Conservation (phyloP, 1,284 basidiomycete species). For the Apiotrichum montevideense region DNA sequence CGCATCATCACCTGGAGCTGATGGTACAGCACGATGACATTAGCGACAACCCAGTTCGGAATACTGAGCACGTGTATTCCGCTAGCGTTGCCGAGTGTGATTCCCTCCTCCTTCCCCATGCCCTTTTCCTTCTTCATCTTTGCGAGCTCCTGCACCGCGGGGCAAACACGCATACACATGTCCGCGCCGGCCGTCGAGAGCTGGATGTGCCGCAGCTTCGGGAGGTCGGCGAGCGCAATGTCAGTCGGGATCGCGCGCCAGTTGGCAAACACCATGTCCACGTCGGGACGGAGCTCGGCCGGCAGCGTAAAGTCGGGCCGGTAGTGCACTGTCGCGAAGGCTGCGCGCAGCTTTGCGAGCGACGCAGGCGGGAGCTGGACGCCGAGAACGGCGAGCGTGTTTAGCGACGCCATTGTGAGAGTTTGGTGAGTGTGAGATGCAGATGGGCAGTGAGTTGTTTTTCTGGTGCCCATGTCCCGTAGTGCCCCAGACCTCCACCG, state of each 20-base stretch:
- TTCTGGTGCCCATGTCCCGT: no score
- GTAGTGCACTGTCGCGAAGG: slow-evolving; percentile 35
- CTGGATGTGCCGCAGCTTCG: slow-evolving; percentile 34
- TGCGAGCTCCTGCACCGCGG: slow-evolving; percentile 14
- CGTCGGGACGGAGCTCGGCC: neutral
- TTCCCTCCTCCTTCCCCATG: neutral
- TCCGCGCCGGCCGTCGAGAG: slow-evolving; percentile 35
- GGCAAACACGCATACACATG: slow-evolving; percentile 13
- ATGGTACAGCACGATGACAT: slow-evolving; percentile 31
- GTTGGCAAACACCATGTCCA: slow-evolving; percentile 12
- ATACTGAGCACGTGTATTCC: slow-evolving; percentile 43
- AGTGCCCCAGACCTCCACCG: no score
- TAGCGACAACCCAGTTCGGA: slow-evolving; percentile 38
- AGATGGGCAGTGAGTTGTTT: no score
- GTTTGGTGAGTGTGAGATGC: no score
- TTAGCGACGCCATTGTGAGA: neutral
- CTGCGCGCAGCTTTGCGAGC: slow-evolving; percentile 22
- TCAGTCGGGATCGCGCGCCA: slow-evolving; percentile 7
- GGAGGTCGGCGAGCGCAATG: slow-evolving; percentile 18
- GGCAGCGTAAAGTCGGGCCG: slow-evolving; percentile 13
- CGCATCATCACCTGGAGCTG: slow-evolving; percentile 33
- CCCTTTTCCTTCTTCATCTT: neutral
- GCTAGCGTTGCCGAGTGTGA: slow-evolving; percentile 34
- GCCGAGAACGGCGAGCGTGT: slow-evolving; percentile 13
- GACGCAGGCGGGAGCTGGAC: slow-evolving; percentile 17